Evolutionary conservation across 2,329 filamentous ascomycete species (phyloP).

Genomic region (Torrubiella hemipterigena): DNA sequence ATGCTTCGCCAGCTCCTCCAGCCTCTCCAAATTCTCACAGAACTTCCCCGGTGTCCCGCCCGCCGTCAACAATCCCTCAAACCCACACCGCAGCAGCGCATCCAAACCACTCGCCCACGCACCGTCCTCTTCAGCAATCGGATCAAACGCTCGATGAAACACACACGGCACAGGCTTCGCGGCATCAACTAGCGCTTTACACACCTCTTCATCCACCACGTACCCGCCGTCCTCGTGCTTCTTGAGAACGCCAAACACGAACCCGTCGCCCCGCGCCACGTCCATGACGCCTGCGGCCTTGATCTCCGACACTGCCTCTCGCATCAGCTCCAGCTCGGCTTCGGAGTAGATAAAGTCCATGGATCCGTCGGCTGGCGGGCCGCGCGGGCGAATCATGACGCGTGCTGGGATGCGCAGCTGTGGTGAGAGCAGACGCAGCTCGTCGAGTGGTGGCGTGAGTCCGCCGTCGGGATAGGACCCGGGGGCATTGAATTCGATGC

Average conservation of each 20-base stretch:
- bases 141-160: constrained; percentile 47
- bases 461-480: constrained; percentile 39
- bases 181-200: constrained; percentile 24
- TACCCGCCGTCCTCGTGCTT: constrained; percentile 6
- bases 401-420: constrained; percentile 28
- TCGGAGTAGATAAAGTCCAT: constrained; percentile 37
- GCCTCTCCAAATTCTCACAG: constrained; percentile 21
- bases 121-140: constrained; percentile 19
- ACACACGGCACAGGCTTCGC: constrained; percentile 32
- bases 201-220: constrained; percentile 27
- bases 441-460: constrained; percentile 32
- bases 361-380: constrained; percentile 6
- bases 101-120: constrained; percentile 15
- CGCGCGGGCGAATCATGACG: constrained; percentile 42
- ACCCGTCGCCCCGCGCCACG: constrained; percentile 34
- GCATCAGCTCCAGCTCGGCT: constrained; percentile 32
- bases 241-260: constrained; percentile 40
- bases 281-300: constrained; percentile 23
- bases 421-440: constrained; percentile 20
- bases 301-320: constrained; percentile 22
- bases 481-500: constrained; percentile 41
- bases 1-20: constrained; percentile 22
- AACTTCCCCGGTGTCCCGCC: constrained; percentile 31
- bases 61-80: constrained; percentile 39
- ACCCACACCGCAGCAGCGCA: constrained; percentile 28